Conservation (phyloP, 306 rosid species). For the barrel medic (Medicago truncatula) region DNA sequence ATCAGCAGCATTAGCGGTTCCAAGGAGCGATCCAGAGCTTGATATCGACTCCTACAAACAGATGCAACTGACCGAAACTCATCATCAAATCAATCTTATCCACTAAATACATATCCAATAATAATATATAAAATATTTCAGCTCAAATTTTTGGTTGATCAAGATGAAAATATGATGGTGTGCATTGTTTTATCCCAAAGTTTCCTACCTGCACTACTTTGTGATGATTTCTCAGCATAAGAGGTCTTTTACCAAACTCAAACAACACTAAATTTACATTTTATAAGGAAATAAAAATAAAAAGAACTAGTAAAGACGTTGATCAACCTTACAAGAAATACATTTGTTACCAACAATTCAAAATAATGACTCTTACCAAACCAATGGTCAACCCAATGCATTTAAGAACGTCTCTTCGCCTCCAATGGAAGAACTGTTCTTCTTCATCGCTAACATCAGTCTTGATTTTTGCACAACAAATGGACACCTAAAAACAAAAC, state of each 20-base stretch:
- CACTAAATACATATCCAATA: neutral
- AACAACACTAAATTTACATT: neutral
- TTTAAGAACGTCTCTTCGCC: slow-evolving; percentile 64
- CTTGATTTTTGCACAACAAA: slow-evolving; percentile 61
- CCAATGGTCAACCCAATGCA: slow-evolving; percentile 66
- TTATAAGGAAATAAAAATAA: neutral
- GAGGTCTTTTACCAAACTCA: neutral
- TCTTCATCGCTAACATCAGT: slow-evolving; percentile 47
- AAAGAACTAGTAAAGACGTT: neutral
- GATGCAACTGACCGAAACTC: slow-evolving; percentile 73
- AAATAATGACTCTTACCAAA: slow-evolving; percentile 64
- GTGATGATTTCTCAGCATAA: neutral
- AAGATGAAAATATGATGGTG: neutral
- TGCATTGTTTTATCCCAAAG: neutral
- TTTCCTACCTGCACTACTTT: neutral
- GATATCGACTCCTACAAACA: slow-evolving; percentile 71
- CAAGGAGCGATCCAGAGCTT: slow-evolving; percentile 61
- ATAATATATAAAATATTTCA: neutral
- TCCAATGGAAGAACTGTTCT: slow-evolving; percentile 50
- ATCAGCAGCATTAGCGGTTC: slow-evolving; percentile 84
- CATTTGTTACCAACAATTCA: neutral
- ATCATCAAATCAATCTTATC: slow-evolving; percentile 68
- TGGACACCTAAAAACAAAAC: slow-evolving; percentile 53
- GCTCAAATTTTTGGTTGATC: neutral
- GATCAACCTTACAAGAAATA: slow-evolving; percentile 20